Evolutionary conservation across 495 filamentous ascomycete species (phyloP), one percentile per base, ranked within the genome.

Genomic region (Apodospora peruviana): DNA sequence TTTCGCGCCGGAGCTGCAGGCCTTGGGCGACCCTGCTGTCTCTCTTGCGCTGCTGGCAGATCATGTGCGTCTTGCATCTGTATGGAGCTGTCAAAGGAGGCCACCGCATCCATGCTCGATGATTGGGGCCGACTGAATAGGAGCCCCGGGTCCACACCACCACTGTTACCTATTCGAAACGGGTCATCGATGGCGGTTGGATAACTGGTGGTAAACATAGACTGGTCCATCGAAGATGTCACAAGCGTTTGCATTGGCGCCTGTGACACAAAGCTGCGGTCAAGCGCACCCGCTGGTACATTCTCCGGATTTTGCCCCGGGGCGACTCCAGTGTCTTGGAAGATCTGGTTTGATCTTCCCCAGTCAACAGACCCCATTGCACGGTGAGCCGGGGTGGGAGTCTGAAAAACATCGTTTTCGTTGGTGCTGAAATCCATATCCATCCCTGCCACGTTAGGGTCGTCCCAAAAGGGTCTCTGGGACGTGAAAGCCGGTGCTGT

Each of bases 391-490:
- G 64, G 37, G 19, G 45, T 51, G 10, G 63, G 52, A 44, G 58
- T 54, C 40, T 67, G 68, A 50, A 71, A 71, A 34, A 68, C 52
- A 39, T 62, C 53, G 32, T 57, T 53, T 47, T 59, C 52, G 27
- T 57, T 56, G 51, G 57, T 60, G 46, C 63, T 61, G 45, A 80
- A 80, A 51, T 82, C 78, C 10, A 84, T 67, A 44, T 75, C 77
- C 76, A 83, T 81, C 10, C 64, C 72, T 44, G 61, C 66, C 59
- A 76, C 71, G 50, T 62, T 67, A 1, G 72, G 55, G 41, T 81
- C 76, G 12, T 91, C 88, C 87, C 87, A 93, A 60, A 90, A 90
- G 21, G 84, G 62, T 45, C 81, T 79, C 35, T 83, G 75, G 52
- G 84, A 80, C 5, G 76, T 76, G 48, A 84, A 84, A 43, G 77